These are phyloP conservation scores for Aspergillus kassunensis DNA, from an alignment of 495 filamentous ascomycete species.

Conservation along the genomic window DNA sequence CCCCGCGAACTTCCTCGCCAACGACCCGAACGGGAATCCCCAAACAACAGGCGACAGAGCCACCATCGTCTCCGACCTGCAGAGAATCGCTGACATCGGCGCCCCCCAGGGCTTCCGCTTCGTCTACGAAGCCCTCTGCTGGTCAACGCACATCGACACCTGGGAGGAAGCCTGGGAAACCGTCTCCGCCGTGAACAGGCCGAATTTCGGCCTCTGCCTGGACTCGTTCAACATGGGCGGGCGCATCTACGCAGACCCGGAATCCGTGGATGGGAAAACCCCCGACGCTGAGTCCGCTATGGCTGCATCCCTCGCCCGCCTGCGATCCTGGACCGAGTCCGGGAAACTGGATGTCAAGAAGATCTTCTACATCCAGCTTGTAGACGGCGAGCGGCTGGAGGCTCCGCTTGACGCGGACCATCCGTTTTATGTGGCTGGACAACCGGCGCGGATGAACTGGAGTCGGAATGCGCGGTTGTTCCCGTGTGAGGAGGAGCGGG, in stretches of 20 bases:
- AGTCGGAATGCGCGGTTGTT: conserved; percentile 73
- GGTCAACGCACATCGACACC: conserved; percentile 67
- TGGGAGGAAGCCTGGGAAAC: conserved; percentile 73
- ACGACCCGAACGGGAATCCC: conserved; percentile 35
- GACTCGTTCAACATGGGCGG: conserved; percentile 81
- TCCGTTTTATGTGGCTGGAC: conserved; percentile 56
- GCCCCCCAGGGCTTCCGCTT: conserved; percentile 55
- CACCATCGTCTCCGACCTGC: conserved; percentile 62
- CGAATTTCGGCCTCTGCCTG: conserved; percentile 74
- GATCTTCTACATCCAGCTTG: conserved; percentile 77
- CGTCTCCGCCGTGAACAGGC: conserved; percentile 58
- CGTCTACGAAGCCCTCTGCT: conserved; percentile 74
- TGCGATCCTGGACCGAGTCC: conserved; percentile 33
- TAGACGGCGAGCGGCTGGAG: conserved; percentile 64
- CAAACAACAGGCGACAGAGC: conserved; percentile 51
- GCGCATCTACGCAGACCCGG: conserved; percentile 68
- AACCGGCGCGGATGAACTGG: conserved; percentile 76
- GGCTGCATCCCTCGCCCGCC: conserved; percentile 43
- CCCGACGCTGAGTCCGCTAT: conserved; percentile 57
- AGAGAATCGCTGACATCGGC: conserved; percentile 63
- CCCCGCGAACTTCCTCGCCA: conserved; percentile 65
- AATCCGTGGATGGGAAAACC: conserved; percentile 47
- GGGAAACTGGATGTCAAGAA: conserved; percentile 57
- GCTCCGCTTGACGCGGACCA: conserved; percentile 59
- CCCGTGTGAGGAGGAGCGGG: conserved; percentile 64